These are phyloP conservation scores for Conticribra weissflogii DNA, from an alignment of 108 stramenopile genomes.

Conservation along the genomic window DNA sequence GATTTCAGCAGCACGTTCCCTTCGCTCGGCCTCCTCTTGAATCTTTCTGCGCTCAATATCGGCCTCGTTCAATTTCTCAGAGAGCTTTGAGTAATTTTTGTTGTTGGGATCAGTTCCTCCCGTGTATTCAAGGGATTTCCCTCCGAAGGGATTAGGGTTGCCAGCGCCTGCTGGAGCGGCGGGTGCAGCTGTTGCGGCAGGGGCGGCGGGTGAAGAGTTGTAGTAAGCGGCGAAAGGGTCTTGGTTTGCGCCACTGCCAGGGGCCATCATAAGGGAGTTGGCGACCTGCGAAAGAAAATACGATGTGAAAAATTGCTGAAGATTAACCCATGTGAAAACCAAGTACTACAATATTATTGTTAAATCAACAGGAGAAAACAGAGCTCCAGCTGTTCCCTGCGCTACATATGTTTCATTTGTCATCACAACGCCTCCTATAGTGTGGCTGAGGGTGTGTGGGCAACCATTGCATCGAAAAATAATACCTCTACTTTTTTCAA, in stretches of 20 bases:
- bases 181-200: neutral
- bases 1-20: constrained; percentile 93
- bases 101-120: constrained; percentile 76
- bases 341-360: no score
- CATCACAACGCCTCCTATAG: no score
- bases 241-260: neutral
- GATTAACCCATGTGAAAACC: no score
- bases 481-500: no score
- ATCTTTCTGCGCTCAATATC: constrained; percentile 91
- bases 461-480: no score
- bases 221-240: neutral
- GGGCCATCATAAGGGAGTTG: constrained; percentile 4
- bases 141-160: constrained; percentile 70
- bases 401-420: no score
- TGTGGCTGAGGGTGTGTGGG: no score
- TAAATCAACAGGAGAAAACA: no score
- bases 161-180: constrained; percentile 1
- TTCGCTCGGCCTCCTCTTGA: constrained; percentile 70
- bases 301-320: no score
- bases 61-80: constrained; percentile 85
- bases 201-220: neutral
- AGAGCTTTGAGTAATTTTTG: constrained; percentile 73
- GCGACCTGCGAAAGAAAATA: constrained; percentile 1
- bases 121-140: constrained; percentile 73
- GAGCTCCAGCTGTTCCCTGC: no score